These are phyloP conservation scores for Lobulomyces angularis DNA, from an alignment of 192 early-diverging fungal species.

Conservation along the genomic window DNA sequence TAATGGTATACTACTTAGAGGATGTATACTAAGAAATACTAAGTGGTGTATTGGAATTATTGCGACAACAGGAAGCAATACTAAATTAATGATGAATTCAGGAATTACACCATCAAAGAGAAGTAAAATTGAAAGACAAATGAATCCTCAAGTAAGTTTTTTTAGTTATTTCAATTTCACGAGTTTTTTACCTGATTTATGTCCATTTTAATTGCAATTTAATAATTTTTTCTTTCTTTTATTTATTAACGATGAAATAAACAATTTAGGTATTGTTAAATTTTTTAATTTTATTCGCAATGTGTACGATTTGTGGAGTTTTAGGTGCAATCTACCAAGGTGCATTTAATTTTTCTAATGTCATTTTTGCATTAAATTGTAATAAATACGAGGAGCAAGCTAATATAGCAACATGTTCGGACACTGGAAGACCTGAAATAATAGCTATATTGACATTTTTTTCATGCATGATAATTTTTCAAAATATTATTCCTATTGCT, in stretches of 20 bases:
- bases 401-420: slow-evolving; percentile 5
- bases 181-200: too few relatives aligned
- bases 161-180: background rate
- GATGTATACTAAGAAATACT: slow-evolving; percentile 88
- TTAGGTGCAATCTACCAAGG: slow-evolving; percentile 26
- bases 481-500: slow-evolving; percentile 93
- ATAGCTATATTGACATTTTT: slow-evolving; percentile 32
- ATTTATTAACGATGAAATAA: too few relatives aligned
- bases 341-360: slow-evolving; percentile 24
- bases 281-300: slow-evolving; percentile 34
- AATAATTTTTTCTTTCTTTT: background rate
- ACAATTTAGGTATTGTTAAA: slow-evolving; percentile 24
- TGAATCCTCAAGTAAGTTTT: slow-evolving; percentile 69
- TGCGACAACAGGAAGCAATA: slow-evolving; percentile 84
- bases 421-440: slow-evolving; percentile 8
- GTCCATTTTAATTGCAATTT: too few relatives aligned
- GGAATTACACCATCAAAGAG: slow-evolving; percentile 87
- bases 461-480: slow-evolving; percentile 81
- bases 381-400: background rate
- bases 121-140: slow-evolving; percentile 76
- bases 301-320: slow-evolving; percentile 37
- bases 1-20: slow-evolving; percentile 62
- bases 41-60: slow-evolving; percentile 74
- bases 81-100: slow-evolving; percentile 92
- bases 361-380: slow-evolving; percentile 25